phyloP scores from a whole-genome alignment of 2,329 filamentous ascomycete species.

The Blastomyces percursus region DNA sequence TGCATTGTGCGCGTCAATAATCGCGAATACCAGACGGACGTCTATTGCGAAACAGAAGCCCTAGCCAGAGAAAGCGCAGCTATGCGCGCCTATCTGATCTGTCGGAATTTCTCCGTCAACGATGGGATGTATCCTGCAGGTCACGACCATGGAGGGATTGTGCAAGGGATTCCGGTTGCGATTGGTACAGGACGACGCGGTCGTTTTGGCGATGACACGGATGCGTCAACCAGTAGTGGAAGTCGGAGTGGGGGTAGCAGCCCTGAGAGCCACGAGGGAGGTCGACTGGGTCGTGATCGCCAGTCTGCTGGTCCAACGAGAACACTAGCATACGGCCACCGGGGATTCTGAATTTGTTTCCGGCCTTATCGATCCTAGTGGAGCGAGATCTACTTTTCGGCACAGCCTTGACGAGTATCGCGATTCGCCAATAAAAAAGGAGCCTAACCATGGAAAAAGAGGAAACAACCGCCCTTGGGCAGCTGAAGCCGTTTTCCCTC shows the following conservation, averaged over 20 bases:
- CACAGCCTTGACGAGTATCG: not conserved
- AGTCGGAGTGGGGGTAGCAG: constrained; percentile 47
- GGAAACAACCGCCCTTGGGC: not conserved
- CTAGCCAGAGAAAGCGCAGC: constrained; percentile 88
- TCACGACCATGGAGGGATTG: constrained; percentile 43
- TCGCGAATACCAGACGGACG: constrained; percentile 87
- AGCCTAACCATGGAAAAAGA: not conserved
- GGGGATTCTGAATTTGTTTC: constrained; percentile 8
- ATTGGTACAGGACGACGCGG: constrained; percentile 49
- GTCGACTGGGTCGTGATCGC: constrained; percentile 17
- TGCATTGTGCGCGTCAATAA: constrained; percentile 94
- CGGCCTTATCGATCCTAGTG: not conserved
- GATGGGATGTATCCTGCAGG: constrained; percentile 68
- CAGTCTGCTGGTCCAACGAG: constrained; percentile 17
- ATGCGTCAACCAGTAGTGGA: constrained; percentile 31
- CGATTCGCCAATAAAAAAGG: not conserved
- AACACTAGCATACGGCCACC: constrained; percentile 19
- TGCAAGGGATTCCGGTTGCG: constrained; percentile 53
- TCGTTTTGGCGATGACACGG: constrained; percentile 41
- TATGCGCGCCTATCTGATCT: constrained; percentile 94
- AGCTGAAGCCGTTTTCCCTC: not conserved
- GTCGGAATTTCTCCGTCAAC: constrained; percentile 93
- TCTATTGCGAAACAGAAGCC: constrained; percentile 67
- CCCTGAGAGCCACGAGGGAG: constrained; percentile 31
- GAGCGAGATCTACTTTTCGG: not conserved